Evolutionary conservation across 768 basidiomycete genomes (phyloP).

Genomic region (Melanogaster broomeanus): DNA sequence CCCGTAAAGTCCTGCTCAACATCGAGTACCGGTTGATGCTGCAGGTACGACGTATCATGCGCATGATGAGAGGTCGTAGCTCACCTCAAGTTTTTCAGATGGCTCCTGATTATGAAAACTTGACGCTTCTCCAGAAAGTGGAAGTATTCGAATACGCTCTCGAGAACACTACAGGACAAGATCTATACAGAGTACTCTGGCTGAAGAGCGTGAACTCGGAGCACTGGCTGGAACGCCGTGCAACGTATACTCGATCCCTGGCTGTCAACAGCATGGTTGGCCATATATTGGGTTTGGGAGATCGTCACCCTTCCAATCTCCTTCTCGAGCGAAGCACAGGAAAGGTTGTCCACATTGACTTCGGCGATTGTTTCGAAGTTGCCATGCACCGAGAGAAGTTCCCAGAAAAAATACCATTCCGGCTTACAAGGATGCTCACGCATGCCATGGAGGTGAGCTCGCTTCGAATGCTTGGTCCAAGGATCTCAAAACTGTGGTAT

Average conservation of each 20-base stretch:
- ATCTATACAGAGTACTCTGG: slow-evolving; percentile 96
- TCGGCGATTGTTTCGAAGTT: slow-evolving; percentile 98
- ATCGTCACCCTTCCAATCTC: slow-evolving; percentile 95
- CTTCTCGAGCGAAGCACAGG: slow-evolving; percentile 90
- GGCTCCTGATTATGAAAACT: slow-evolving; percentile 97
- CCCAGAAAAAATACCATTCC: slow-evolving; percentile 98
- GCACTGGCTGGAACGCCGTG: slow-evolving; percentile 95
- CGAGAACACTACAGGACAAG: slow-evolving; percentile 98
- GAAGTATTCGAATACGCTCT: slow-evolving; percentile 99
- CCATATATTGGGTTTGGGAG: slow-evolving; percentile 96
- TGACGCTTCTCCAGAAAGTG: slow-evolving; percentile 94
- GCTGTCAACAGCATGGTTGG: slow-evolving; percentile 99
- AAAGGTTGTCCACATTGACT: slow-evolving; percentile 96
- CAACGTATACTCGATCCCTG: slow-evolving; percentile 93
- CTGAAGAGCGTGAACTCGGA: slow-evolving; percentile 94
- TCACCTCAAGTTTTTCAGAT: slow-evolving; percentile 54
- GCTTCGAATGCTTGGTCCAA: neutral
- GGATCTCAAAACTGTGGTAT: slow-evolving; percentile 7
- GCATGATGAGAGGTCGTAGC: slow-evolving; percentile 30
- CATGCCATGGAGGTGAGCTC: slow-evolving; percentile 94
- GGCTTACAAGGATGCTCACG: slow-evolving; percentile 96
- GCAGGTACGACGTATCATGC: slow-evolving; percentile 82
- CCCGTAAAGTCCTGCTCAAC: slow-evolving; percentile 93
- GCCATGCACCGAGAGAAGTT: slow-evolving; percentile 99
- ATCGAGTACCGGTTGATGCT: slow-evolving; percentile 99